phyloP scores from a whole-genome alignment of 2,329 filamentous ascomycete genomes.

The Dryadomyces sulphureus region DNA sequence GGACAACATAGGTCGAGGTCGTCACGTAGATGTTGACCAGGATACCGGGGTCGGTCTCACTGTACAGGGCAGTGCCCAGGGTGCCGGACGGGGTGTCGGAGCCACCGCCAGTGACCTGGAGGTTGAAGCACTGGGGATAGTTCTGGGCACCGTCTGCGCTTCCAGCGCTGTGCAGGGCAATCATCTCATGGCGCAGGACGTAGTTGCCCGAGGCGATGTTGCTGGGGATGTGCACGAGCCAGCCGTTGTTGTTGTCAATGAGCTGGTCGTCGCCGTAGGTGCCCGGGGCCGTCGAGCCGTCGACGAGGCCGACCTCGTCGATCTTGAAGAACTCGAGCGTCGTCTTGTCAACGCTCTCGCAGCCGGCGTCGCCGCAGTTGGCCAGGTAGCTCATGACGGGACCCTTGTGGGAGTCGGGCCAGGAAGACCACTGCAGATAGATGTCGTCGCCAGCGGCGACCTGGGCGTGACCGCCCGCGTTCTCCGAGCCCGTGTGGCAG shows the following conservation, averaged over 20 bases:
- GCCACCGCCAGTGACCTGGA: slow-evolving; percentile 32
- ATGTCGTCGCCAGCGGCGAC: slow-evolving; percentile 25
- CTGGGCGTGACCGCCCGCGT: slow-evolving; percentile 21
- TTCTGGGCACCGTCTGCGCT: slow-evolving; percentile 29
- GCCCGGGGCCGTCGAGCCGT: slow-evolving; percentile 14
- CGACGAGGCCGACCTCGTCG: slow-evolving; percentile 12
- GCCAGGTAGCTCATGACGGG: slow-evolving; percentile 50
- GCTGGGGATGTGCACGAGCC: slow-evolving; percentile 30
- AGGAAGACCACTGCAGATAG: slow-evolving; percentile 24
- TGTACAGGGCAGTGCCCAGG: slow-evolving; percentile 4
- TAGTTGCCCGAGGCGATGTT: slow-evolving; percentile 32
- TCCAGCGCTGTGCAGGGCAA: slow-evolving; percentile 31
- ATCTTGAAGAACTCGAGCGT: slow-evolving; percentile 11
- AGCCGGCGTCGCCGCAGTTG: slow-evolving; percentile 5
- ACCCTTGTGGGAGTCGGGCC: slow-evolving; percentile 28
- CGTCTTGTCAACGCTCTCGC: slow-evolving; percentile 10
- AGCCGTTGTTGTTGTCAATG: slow-evolving; percentile 33
- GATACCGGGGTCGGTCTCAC: slow-evolving; percentile 8
- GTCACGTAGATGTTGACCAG: slow-evolving; percentile 9
- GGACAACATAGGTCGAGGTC: slow-evolving; percentile 8
- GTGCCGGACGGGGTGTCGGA: slow-evolving; percentile 1
- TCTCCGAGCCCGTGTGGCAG: slow-evolving; percentile 26
- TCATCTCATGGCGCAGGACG: slow-evolving; percentile 36
- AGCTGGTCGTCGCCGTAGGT: slow-evolving; percentile 21
- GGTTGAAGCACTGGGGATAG: slow-evolving; percentile 42